Evolutionary conservation across 345 rosid genomes (phyloP), one percentile per base, ranked within the genome.

Genomic region (Angophora floribunda): DNA sequence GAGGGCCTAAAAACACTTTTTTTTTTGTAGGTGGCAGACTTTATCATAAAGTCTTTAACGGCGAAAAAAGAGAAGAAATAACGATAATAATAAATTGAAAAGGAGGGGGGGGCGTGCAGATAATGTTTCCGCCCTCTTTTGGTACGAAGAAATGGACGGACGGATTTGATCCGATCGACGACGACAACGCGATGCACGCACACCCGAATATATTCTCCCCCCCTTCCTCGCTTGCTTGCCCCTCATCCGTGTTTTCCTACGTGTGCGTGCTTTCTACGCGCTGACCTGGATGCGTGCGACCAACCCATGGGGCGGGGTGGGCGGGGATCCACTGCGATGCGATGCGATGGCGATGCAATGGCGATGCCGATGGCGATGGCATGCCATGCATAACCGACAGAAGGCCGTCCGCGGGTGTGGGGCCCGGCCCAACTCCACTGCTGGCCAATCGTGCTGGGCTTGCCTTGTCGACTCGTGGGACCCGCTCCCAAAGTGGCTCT

Each of bases 251-350:
- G 59, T 26, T 79, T 84, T 45, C 92, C 88, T 59, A 89, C 88
- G 93, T 91, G 92, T 91, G 95, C 95, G 96, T 95, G 90, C 55
- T 80, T 89, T 85, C 88, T 91, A 95, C 96, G 96, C 95, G 92
- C 96, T 89, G 89, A 89, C 88, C 89, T 24, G 26, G 84, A 75
- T 19, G 49, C 26, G 49, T 70, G 45, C 22, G 24, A 36, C 3
- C 22, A 13, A 36, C 3, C 13, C 14, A 12, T 7, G 14, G 52
- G 52, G 52, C 1, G 63, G 63, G 10, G 11, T 7, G 4, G 36
- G 78, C 44, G 45, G 9, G 5, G 32, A 16, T 67, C 45, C 22
- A 22, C 24, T 67, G 22, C 24, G 79, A 65, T 65, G 78, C 78
- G 41, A 36, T 36, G 41, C 41, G 4, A 36, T 36, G 41, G 3